Percentiles rank a stretch among this genome's conserved stretches.
These are phyloP conservation scores for Pelargonium nanum DNA, from an alignment of 345 rosid species.

Conservation along the genomic window DNA sequence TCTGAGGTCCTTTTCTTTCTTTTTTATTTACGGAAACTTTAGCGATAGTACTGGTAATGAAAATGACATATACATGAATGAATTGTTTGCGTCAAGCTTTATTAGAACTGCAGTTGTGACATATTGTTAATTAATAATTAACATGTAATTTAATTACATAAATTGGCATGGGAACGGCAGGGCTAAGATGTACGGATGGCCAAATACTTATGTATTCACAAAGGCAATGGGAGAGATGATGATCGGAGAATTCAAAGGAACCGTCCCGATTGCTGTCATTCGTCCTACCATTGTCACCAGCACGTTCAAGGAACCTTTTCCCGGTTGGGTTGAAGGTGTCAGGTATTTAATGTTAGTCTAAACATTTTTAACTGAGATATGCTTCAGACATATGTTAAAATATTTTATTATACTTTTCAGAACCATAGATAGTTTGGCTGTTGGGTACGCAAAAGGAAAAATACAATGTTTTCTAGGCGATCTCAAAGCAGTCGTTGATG, in stretches of 20 bases:
- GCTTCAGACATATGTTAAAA: too few relatives aligned
- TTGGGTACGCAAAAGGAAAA: conserved; percentile 70
- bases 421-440: conserved; percentile 68
- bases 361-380: not conserved
- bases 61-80: too few relatives aligned
- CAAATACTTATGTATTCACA: conserved; percentile 52
- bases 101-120: too few relatives aligned
- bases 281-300: conserved; percentile 57
- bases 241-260: conserved; percentile 28
- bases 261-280: conserved; percentile 31
- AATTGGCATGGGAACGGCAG: conserved; percentile 10
- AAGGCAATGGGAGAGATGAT: conserved; percentile 75
- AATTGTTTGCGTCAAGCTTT: too few relatives aligned
- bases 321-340: conserved; percentile 72
- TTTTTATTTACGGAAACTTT: too few relatives aligned
- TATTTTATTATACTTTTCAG: conserved; percentile 21
- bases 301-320: conserved; percentile 53
- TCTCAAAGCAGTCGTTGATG: conserved; percentile 46
- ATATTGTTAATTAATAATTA: too few relatives aligned
- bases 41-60: too few relatives aligned
- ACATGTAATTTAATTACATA: not conserved
- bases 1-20: too few relatives aligned
- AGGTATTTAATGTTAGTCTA: conserved; percentile 17
- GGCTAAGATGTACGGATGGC: conserved; percentile 63
- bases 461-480: conserved; percentile 64